Evolutionary conservation across 2,329 filamentous ascomycete genomes (phyloP).

Genomic region (Exophiala xenobiotica): DNA sequence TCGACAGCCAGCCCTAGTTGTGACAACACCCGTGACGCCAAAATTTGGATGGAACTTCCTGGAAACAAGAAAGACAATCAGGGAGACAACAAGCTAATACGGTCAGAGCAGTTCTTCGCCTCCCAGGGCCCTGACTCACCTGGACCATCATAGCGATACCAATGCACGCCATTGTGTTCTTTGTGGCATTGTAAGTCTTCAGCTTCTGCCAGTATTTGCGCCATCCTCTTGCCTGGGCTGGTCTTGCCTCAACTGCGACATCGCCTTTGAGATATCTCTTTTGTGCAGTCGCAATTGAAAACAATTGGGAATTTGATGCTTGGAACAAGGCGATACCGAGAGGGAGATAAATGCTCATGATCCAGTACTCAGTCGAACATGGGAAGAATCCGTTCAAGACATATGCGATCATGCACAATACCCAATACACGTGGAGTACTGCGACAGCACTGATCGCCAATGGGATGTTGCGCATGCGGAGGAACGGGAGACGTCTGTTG

Average conservation of each 20-base stretch:
- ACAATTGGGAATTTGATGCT: constrained; percentile 61
- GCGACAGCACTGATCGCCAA: constrained; percentile 39
- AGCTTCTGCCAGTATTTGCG: constrained; percentile 40
- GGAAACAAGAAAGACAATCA: constrained; percentile 63
- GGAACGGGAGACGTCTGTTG: constrained; percentile 37
- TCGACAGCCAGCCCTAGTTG: constrained; percentile 47
- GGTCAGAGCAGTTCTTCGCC: constrained; percentile 4
- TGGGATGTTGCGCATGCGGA: constrained; percentile 41
- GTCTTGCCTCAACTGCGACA: constrained; percentile 1
- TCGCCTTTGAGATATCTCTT: constrained; percentile 30
- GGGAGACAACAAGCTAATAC: constrained; percentile 55
- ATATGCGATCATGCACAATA: constrained; percentile 37
- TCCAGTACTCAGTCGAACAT: constrained; percentile 61
- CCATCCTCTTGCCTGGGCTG: constrained; percentile 30
- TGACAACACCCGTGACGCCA: constrained; percentile 52
- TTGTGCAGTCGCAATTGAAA: constrained; percentile 59
- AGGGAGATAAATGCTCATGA: constrained; percentile 66
- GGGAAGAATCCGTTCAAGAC: constrained; percentile 43
- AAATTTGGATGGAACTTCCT: constrained; percentile 61
- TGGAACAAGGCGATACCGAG: constrained; percentile 67
- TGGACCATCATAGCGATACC: constrained; percentile 57
- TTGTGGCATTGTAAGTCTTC: constrained; percentile 47
- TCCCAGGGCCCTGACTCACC: constrained; percentile 39
- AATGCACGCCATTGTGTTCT: constrained; percentile 53
- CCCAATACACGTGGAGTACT: constrained; percentile 41